Conservation (phyloP, 1,139 yeast genomes). For the Diutina scorzettiae region DNA sequence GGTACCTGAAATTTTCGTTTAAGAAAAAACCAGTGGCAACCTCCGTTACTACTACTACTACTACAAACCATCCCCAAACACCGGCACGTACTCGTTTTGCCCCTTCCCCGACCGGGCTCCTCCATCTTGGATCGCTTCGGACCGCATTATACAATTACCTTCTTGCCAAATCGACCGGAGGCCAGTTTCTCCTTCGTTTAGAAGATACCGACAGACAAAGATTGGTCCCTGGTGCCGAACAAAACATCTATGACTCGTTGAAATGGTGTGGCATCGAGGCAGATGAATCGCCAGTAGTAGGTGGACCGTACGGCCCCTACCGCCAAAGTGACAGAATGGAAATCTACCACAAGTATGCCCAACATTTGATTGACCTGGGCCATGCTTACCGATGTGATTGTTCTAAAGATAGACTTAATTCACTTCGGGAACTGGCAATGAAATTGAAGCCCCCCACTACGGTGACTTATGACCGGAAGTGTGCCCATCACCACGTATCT, state of each 20-base stretch:
- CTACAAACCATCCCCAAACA: slow-evolving; percentile 22
- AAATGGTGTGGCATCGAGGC: slow-evolving; percentile 64
- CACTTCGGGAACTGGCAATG: slow-evolving; percentile 61
- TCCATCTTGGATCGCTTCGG: slow-evolving; percentile 85
- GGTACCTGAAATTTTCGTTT: background rate
- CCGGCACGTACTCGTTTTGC: slow-evolving; percentile 92
- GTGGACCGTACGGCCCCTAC: slow-evolving; percentile 66
- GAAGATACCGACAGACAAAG: slow-evolving; percentile 90
- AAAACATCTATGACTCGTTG: slow-evolving; percentile 62
- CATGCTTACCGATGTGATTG: slow-evolving; percentile 83
- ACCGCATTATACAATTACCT: slow-evolving; percentile 87
- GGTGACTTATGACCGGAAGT: slow-evolving; percentile 82
- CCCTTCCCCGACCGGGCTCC: slow-evolving; percentile 92
- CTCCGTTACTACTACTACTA: background rate
- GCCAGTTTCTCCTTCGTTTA: slow-evolving; percentile 66
- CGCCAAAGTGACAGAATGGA: slow-evolving; percentile 69
- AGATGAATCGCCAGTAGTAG: slow-evolving; percentile 76
- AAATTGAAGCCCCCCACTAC: slow-evolving; percentile 76
- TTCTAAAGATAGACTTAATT: slow-evolving; percentile 62
- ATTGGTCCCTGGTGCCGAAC: slow-evolving; percentile 70
- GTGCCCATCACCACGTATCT: slow-evolving; percentile 19
- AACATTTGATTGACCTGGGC: slow-evolving; percentile 46
- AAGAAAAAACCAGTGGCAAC: background rate
- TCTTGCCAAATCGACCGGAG: slow-evolving; percentile 68
- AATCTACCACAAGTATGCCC: slow-evolving; percentile 50